These are phyloP conservation scores for Quercus alba DNA, from an alignment of 306 rosid species.

Conservation along the genomic window DNA sequence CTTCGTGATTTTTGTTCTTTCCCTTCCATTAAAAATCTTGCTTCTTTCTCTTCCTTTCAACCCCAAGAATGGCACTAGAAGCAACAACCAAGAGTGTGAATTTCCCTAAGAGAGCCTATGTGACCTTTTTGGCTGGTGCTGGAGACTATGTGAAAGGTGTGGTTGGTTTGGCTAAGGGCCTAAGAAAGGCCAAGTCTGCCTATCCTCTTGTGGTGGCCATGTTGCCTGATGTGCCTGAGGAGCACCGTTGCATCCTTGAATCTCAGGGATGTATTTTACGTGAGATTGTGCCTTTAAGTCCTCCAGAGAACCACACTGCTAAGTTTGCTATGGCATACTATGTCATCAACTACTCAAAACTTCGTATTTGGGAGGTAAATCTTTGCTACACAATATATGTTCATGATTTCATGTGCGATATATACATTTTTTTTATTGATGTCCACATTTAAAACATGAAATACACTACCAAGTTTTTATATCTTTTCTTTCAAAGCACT, in stretches of 20 bases:
- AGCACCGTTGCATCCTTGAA: slow-evolving; percentile 39
- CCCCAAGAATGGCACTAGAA: background rate
- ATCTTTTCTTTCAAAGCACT: too few relatives aligned
- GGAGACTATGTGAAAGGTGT: slow-evolving; percentile 58
- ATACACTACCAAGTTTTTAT: too few relatives aligned
- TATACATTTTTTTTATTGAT: too few relatives aligned
- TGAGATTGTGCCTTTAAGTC: slow-evolving; percentile 42
- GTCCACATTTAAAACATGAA: too few relatives aligned
- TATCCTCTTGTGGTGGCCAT: slow-evolving; percentile 55
- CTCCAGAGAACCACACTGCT: slow-evolving; percentile 32
- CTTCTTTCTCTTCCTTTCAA: background rate
- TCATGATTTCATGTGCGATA: too few relatives aligned
- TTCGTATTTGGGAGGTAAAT: slow-evolving; percentile 59
- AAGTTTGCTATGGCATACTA: slow-evolving; percentile 49
- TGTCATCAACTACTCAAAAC: slow-evolving; percentile 65
- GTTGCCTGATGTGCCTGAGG: slow-evolving; percentile 50
- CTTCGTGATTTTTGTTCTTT: background rate
- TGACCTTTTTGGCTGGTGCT: slow-evolving; percentile 51
- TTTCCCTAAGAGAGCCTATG: slow-evolving; percentile 33
- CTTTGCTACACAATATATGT: too few relatives aligned
- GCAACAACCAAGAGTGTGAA: background rate
- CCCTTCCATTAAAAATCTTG: background rate
- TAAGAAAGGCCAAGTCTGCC: slow-evolving; percentile 30
- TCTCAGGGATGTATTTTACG: slow-evolving; percentile 50
- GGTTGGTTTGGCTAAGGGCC: slow-evolving; percentile 56